Evolutionary conservation across 164 flowering plant species (phyloP).

Genomic region (Tetracentron sinense): DNA sequence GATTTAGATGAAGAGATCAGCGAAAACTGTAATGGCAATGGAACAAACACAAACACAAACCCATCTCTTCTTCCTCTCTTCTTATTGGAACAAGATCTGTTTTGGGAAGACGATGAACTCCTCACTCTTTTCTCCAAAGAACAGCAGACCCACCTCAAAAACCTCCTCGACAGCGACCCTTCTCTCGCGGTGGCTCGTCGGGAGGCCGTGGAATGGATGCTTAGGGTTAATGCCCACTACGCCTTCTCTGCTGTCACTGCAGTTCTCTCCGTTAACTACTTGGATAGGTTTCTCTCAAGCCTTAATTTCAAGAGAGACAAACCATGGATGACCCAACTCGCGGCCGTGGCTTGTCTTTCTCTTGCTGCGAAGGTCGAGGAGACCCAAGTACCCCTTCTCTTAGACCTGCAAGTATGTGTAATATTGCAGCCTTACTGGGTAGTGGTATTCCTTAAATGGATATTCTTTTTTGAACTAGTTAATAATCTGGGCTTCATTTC

Average conservation of each 20-base stretch:
- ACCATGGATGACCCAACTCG: no score
- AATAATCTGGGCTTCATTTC: no score
- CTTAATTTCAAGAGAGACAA: constrained; percentile 44
- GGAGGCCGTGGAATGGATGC: constrained; percentile 74
- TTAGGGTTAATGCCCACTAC: constrained; percentile 51
- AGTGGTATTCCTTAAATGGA: no score
- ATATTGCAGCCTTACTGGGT: no score
- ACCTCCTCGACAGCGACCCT: constrained; percentile 23
- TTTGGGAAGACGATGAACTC: constrained; percentile 65
- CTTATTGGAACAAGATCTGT: constrained; percentile 42
- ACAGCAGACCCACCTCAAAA: constrained; percentile 17
- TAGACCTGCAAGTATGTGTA: no score
- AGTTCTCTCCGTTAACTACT: constrained; percentile 63
- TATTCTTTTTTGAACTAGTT: no score
- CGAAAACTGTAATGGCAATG: not conserved
- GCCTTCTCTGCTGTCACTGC: constrained; percentile 68
- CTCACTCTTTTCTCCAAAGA: constrained; percentile 48
- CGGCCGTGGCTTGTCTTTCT: no score
- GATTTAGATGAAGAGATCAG: constrained; percentile 9
- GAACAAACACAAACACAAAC: not conserved
- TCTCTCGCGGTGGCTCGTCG: constrained; percentile 35
- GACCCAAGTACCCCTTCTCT: no score
- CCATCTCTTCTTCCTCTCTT: constrained; percentile 7
- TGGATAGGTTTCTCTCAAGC: constrained; percentile 63
- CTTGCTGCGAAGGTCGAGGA: no score